Evolutionary conservation across 2,329 filamentous ascomycete species (phyloP).

Genomic region (Torrubiella hemipterigena): DNA sequence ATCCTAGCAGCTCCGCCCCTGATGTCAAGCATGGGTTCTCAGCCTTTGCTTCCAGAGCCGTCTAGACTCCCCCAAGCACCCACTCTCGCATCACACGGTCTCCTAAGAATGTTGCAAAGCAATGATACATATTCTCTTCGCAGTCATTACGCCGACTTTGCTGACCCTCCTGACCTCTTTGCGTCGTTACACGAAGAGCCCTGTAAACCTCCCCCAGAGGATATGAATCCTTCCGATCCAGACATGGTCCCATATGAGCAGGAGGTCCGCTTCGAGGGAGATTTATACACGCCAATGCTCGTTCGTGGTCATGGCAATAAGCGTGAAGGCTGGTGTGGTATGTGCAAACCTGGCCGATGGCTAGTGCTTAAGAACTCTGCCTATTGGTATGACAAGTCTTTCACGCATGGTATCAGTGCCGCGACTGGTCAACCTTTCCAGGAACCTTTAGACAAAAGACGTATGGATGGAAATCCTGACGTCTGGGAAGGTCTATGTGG

Average conservation of each 20-base stretch:
- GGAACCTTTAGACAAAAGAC: conserved; percentile 60
- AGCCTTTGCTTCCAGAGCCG: conserved; percentile 35
- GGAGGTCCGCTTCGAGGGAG: conserved; percentile 65
- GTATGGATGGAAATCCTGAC: conserved; percentile 70
- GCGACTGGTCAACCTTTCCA: conserved; percentile 70
- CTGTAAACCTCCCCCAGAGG: conserved; percentile 60
- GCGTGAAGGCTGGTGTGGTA: conserved; percentile 80
- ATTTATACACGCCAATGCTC: conserved; percentile 75
- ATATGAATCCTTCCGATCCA: conserved; percentile 69
- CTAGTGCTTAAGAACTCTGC: conserved; percentile 81
- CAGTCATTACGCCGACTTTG: conserved; percentile 60
- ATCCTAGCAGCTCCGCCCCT: too few species aligned
- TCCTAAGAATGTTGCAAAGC: conserved; percentile 64
- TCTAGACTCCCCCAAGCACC: conserved; percentile 47
- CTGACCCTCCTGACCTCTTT: conserved; percentile 66
- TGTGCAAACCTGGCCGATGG: conserved; percentile 79
- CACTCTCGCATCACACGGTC: conserved; percentile 55
- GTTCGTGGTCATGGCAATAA: conserved; percentile 79
- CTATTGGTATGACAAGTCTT: conserved; percentile 90
- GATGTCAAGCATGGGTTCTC: conserved; percentile 41
- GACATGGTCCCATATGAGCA: conserved; percentile 70
- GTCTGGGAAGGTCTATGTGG: conserved; percentile 73
- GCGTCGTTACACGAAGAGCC: conserved; percentile 65
- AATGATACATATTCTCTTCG: conserved; percentile 59
- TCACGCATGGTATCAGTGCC: conserved; percentile 76